A percentile compares a stretch with the other conserved stretches of the same genome.
Conservation (phyloP, 164 flowering plant genomes). For the Houttuynia cordata region DNA sequence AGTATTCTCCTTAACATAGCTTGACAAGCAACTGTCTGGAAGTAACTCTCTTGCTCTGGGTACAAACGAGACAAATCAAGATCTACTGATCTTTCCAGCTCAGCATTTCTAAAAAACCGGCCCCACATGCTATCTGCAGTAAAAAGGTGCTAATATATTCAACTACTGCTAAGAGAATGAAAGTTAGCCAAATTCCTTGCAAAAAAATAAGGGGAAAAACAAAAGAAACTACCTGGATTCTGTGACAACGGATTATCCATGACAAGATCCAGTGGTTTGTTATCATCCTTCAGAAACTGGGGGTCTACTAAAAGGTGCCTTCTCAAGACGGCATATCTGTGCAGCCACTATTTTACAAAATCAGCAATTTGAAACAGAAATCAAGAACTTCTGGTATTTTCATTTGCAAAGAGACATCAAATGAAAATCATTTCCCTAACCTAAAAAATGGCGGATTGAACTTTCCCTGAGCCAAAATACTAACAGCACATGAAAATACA, state of each 20-base stretch:
- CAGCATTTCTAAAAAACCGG: slow-evolving; percentile 83
- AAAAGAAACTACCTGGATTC: slow-evolving; percentile 57
- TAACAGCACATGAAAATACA: background rate
- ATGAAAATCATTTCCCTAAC: no score
- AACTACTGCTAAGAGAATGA: background rate
- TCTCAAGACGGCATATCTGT: slow-evolving; percentile 77
- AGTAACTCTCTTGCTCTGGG: slow-evolving; percentile 89
- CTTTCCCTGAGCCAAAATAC: background rate
- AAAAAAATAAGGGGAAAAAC: no score
- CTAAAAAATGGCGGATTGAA: background rate
- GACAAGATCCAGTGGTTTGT: slow-evolving; percentile 43
- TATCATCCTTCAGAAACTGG: slow-evolving; percentile 48
- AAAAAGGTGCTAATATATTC: background rate
- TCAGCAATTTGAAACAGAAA: background rate
- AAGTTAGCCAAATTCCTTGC: no score
- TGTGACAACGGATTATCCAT: slow-evolving; percentile 93
- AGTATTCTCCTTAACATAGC: slow-evolving; percentile 73
- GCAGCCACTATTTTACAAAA: background rate
- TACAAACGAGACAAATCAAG: slow-evolving; percentile 89
- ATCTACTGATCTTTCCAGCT: slow-evolving; percentile 85
- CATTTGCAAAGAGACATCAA: background rate
- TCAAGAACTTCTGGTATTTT: no score
- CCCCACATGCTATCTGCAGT: slow-evolving; percentile 96
- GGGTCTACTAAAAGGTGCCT: slow-evolving; percentile 75
- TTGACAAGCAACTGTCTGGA: slow-evolving; percentile 78